Percentiles rank a stretch among this genome's conserved stretches.
phyloP scores from a whole-genome alignment of 2,329 filamentous ascomycete species.

The Rosellinia necatrix region DNA sequence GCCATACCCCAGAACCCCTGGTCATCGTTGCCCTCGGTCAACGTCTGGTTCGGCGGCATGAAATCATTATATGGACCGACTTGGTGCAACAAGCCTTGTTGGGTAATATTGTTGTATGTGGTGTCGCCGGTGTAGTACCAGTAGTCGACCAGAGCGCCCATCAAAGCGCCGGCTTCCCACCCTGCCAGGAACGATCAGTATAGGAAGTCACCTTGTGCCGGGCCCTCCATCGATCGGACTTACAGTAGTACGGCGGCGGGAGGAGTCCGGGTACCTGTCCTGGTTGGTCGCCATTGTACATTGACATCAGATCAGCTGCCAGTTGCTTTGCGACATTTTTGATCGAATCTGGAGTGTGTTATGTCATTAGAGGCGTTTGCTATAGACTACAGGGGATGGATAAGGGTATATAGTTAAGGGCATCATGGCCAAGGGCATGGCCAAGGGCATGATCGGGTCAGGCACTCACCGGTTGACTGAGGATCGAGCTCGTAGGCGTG shows the following conservation, averaged over 20 bases:
- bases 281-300: constrained; percentile 54
- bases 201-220: too few species aligned
- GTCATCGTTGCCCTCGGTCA: constrained; percentile 74
- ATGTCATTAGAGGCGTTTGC: too few species aligned
- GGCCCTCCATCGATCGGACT: too few species aligned
- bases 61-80: constrained; percentile 74
- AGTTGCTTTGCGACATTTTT: constrained; percentile 54
- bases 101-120: constrained; percentile 70
- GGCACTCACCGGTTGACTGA: constrained; percentile 36
- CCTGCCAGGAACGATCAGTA: constrained; percentile 43
- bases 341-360: constrained; percentile 52
- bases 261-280: constrained; percentile 57
- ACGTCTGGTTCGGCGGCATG: constrained; percentile 75
- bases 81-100: constrained; percentile 74
- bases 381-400: too few species aligned
- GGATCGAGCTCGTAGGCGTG: constrained; percentile 37
- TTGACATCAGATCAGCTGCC: constrained; percentile 55
- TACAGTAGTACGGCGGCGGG: constrained; percentile 60
- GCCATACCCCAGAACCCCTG: constrained; percentile 76
- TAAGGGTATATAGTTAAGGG: too few species aligned
- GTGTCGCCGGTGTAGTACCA: constrained; percentile 81
- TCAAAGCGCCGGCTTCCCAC: constrained; percentile 78
- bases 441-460: background rate
- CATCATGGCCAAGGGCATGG: too few species aligned
- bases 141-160: constrained; percentile 76